Conservation (phyloP, 495 filamentous ascomycete species). For the Penicillium simplicissimum region DNA sequence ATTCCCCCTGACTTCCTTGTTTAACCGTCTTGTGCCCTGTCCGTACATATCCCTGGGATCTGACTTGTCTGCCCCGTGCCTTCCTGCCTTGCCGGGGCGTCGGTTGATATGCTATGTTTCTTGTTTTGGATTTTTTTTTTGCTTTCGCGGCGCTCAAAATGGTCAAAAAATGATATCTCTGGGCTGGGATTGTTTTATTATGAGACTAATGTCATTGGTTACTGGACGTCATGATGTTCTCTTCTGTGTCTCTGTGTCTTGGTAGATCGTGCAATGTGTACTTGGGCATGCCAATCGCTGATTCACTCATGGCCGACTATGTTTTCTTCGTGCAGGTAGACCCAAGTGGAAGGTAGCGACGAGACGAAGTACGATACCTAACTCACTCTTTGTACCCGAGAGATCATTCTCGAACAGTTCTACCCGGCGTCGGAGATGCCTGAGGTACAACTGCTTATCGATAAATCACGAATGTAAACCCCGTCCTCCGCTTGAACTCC, state of each 20-base stretch:
- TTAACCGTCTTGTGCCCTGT: slow-evolving; percentile 10
- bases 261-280: not conserved
- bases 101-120: slow-evolving; percentile 15
- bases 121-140: not conserved
- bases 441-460: slow-evolving; percentile 18
- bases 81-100: slow-evolving; percentile 12
- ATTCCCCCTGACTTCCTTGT: slow-evolving; percentile 25
- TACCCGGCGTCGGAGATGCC: slow-evolving; percentile 8
- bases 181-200: slow-evolving; percentile 25
- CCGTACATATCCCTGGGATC: slow-evolving; percentile 26
- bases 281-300: not conserved
- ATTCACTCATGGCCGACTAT: not conserved
- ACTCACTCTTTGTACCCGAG: no score
- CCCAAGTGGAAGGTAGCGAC: not conserved
- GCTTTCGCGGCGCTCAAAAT: slow-evolving; percentile 27
- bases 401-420: no score
- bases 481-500: not conserved
- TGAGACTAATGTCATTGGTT: slow-evolving; percentile 27
- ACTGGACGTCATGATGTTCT: slow-evolving; percentile 1
- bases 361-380: no score
- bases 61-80: slow-evolving; percentile 7
- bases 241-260: not conserved
- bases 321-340: not conserved
- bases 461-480: slow-evolving; percentile 10
- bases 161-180: slow-evolving; percentile 30